Conservation (phyloP, 306 rosid genomes). For the Cicer arietinum region DNA sequence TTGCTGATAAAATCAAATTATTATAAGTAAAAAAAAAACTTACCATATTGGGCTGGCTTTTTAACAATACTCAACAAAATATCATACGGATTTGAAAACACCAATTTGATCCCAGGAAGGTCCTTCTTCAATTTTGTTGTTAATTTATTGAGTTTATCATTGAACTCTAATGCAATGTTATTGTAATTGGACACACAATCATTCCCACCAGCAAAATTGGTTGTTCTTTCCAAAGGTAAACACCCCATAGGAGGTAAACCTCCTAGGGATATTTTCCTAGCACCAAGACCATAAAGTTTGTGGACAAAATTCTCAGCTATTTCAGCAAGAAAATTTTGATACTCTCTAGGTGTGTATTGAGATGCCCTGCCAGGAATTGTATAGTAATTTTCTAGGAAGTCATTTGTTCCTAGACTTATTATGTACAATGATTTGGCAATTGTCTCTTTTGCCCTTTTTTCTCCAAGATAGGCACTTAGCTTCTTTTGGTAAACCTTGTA, state of each 20-base stretch:
- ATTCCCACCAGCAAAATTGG: constrained; percentile 57
- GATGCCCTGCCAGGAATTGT: constrained; percentile 60
- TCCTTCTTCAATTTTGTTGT: constrained; percentile 55
- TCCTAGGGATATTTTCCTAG: constrained; percentile 82
- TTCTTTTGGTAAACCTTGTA: constrained; percentile 73
- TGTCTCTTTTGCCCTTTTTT: constrained; percentile 50
- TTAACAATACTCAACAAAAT: constrained; percentile 53
- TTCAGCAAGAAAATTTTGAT: constrained; percentile 61
- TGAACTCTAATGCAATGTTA: constrained; percentile 68
- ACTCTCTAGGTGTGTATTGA: constrained; percentile 55
- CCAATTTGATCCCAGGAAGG: constrained; percentile 66
- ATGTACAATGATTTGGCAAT: constrained; percentile 67
- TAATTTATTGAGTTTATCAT: constrained; percentile 64
- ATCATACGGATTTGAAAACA: constrained; percentile 77
- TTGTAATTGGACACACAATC: constrained; percentile 61
- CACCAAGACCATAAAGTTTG: constrained; percentile 69
- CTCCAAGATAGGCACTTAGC: constrained; percentile 62
- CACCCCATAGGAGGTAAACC: constrained; percentile 99
- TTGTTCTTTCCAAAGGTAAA: constrained; percentile 83
- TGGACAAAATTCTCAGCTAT: constrained; percentile 69
- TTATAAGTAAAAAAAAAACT: constrained; percentile 3
- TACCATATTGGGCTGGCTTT: constrained; percentile 67
- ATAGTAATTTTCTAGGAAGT: constrained; percentile 87
- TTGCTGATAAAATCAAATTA: neutral
- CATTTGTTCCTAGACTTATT: constrained; percentile 85